Conservation (phyloP, 192 early-diverging fungal species). For the Coemansia umbellata region DNA sequence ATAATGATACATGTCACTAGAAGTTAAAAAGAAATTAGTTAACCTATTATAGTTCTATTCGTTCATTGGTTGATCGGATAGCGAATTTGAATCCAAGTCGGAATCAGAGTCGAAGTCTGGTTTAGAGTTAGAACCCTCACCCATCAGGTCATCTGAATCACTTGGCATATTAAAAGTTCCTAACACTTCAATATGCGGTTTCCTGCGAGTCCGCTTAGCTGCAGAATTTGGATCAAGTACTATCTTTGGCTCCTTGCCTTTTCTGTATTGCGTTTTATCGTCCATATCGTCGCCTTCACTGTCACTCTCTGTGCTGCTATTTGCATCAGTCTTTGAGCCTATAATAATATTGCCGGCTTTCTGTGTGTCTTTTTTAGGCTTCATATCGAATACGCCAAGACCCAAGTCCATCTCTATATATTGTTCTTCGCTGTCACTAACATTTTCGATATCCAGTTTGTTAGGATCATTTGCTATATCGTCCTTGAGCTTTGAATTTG, state of each 20-base stretch:
- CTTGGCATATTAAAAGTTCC: not conserved
- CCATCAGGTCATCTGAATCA: not conserved
- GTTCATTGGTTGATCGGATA: not conserved
- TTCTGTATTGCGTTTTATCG: not conserved
- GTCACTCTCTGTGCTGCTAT: not conserved
- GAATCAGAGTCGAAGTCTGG: not conserved
- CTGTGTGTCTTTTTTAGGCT: slow-evolving; percentile 20
- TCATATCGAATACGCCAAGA: slow-evolving; percentile 47
- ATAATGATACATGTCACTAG: slow-evolving; percentile 1
- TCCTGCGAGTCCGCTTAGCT: not conserved
- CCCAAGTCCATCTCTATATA: slow-evolving; percentile 51
- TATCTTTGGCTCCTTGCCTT: not conserved
- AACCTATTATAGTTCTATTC: not conserved
- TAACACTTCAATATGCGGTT: slow-evolving; percentile 11
- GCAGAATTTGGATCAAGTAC: slow-evolving; percentile 8
- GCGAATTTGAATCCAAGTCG: no score
- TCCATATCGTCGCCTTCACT: not conserved
- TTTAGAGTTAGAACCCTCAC: not conserved
- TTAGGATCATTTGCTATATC: slow-evolving; percentile 25
- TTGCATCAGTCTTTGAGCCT: not conserved
- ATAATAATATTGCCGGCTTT: slow-evolving; percentile 16
- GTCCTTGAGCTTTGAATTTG: slow-evolving; percentile 34
- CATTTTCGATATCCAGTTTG: slow-evolving; percentile 44
- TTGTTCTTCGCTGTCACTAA: slow-evolving; percentile 24
- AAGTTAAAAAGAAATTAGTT: not conserved